phyloP scores from a whole-genome alignment of 2,329 filamentous ascomycete genomes.

The Aspergillus uvarum region DNA sequence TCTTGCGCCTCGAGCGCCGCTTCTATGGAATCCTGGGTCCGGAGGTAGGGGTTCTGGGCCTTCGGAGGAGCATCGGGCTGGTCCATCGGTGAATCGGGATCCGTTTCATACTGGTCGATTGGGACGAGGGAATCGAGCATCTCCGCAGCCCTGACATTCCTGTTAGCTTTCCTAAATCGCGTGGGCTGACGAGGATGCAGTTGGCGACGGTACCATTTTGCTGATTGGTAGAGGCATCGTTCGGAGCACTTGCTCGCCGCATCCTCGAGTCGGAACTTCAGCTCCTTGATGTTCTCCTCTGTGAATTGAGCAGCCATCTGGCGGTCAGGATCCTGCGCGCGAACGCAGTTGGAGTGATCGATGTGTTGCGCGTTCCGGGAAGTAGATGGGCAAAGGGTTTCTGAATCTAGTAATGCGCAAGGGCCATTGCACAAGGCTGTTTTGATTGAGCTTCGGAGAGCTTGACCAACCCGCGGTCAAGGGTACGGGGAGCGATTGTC shows the following conservation, averaged over 20 bases:
- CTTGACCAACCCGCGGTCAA: not conserved
- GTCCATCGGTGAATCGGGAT: slow-evolving; percentile 60
- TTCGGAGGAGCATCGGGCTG: slow-evolving; percentile 50
- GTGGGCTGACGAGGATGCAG: not conserved
- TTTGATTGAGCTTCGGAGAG: not conserved
- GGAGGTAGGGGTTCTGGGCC: slow-evolving; percentile 51
- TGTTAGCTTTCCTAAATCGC: slow-evolving; percentile 12
- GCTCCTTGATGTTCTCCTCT: slow-evolving; percentile 51
- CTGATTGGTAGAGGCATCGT: slow-evolving; percentile 89
- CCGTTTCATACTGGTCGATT: slow-evolving; percentile 58
- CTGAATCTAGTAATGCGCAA: not conserved
- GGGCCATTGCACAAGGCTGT: not conserved
- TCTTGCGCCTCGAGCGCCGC: slow-evolving; percentile 75
- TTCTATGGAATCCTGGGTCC: slow-evolving; percentile 69
- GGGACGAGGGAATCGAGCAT: slow-evolving; percentile 77
- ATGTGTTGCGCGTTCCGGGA: not conserved
- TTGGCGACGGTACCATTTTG: slow-evolving; percentile 72
- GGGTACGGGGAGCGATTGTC: not conserved
- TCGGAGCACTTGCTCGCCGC: slow-evolving; percentile 90
- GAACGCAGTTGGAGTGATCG: not conserved
- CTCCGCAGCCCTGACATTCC: slow-evolving; percentile 75
- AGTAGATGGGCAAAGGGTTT: not conserved
- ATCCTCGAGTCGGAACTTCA: slow-evolving; percentile 75
- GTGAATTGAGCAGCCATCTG: slow-evolving; percentile 38
- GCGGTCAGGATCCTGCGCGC: not conserved